phyloP scores from a whole-genome alignment of 2,329 filamentous ascomycete genomes.

The Acrodontium crateriforme region DNA sequence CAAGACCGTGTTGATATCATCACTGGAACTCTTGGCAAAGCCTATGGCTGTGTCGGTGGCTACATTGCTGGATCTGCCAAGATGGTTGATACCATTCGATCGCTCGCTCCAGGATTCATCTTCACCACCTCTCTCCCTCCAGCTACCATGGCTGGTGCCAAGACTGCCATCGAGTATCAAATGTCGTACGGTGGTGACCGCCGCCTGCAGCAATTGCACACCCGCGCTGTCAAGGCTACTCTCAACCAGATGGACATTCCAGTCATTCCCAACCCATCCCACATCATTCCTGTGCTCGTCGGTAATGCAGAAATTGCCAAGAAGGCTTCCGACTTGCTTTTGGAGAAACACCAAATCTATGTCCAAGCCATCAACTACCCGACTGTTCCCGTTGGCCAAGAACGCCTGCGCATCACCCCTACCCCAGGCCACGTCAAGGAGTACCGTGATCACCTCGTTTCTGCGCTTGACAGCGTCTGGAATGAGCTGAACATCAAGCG shows the following conservation, averaged over 20 bases:
- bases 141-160: constrained; percentile 90
- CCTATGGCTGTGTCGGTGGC: constrained; percentile 92
- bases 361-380: constrained; percentile 99
- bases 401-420: constrained; percentile 87
- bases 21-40: constrained; percentile 91
- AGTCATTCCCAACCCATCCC: constrained; percentile 92
- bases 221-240: constrained; percentile 80
- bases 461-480: constrained; percentile 81
- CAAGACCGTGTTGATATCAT: constrained; percentile 98
- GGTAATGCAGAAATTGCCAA: constrained; percentile 90
- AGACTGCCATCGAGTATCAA: constrained; percentile 87
- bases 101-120: constrained; percentile 92
- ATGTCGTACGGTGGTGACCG: constrained; percentile 74
- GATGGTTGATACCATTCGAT: constrained; percentile 85
- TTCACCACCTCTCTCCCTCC: constrained; percentile 96
- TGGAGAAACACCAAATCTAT: constrained; percentile 85
- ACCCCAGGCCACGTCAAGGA: constrained; percentile 82
- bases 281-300: constrained; percentile 88
- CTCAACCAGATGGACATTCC: constrained; percentile 72
- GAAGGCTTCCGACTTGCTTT: constrained; percentile 78
- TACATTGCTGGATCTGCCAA: constrained; percentile 86
- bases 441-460: constrained; percentile 72
- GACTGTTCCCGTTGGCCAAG: constrained; percentile 94
- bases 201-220: constrained; percentile 88
- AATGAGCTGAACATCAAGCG: constrained; percentile 77